These are phyloP conservation scores for Firmiana major DNA, from an alignment of 345 rosid species.

Conservation along the genomic window DNA sequence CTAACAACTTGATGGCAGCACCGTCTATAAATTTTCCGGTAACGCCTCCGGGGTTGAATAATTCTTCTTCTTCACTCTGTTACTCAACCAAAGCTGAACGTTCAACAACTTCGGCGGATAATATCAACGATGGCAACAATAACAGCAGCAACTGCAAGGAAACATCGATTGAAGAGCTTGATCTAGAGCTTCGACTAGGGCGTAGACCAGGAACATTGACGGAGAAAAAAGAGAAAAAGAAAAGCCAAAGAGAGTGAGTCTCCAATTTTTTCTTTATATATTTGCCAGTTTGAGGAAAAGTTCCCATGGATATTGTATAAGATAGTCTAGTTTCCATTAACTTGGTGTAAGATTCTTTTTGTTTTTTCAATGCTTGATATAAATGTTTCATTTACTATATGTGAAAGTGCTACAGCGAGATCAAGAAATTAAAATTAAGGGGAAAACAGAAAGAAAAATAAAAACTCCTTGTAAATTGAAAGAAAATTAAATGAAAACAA, in stretches of 20 bases:
- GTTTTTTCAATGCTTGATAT: constrained; percentile 8
- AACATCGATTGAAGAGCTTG: constrained; percentile 54
- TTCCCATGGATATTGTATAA: constrained; percentile 1
- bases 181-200: constrained; percentile 91
- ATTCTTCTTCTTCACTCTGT: constrained; percentile 23
- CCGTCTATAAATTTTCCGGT: constrained; percentile 21
- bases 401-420: not conserved
- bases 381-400: constrained; percentile 5
- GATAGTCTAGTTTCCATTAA: constrained; percentile 14
- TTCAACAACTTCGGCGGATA: not conserved
- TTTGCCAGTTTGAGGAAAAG: not conserved
- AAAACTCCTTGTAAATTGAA: constrained; percentile 15
- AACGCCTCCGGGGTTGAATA: constrained; percentile 7
- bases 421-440: not conserved
- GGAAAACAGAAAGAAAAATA: not conserved
- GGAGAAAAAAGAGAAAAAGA: not conserved
- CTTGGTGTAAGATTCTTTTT: constrained; percentile 13
- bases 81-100: constrained; percentile 27
- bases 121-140: not conserved
- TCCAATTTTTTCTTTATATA: constrained; percentile 11
- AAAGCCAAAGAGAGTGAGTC: constrained; percentile 19
- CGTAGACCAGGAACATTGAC: constrained; percentile 30
- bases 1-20: constrained; percentile 17
- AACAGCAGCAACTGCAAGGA: constrained; percentile 22
- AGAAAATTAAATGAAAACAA: constrained; percentile 17